Conservation (phyloP, 2,329 filamentous ascomycete genomes). For the Rutstroemia sydowiana region DNA sequence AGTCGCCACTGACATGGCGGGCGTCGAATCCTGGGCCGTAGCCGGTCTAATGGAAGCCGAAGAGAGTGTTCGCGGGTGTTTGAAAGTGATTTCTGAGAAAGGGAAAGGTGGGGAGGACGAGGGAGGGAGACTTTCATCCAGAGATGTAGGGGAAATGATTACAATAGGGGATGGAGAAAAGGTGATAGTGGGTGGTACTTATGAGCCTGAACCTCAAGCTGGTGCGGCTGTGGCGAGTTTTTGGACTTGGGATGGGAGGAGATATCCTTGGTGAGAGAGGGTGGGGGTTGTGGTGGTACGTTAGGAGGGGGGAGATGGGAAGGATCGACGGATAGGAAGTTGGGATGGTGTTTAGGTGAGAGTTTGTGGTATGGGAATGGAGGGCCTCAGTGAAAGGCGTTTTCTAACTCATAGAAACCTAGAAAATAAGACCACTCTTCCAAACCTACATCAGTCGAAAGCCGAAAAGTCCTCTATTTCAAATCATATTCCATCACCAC, state of each 20-base stretch:
- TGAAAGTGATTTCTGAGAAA: not conserved
- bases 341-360: too few species aligned
- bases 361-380: too few species aligned
- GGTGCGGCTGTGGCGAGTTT: not conserved
- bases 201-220: too few species aligned
- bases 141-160: not conserved
- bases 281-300: too few species aligned
- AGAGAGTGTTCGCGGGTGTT: not conserved
- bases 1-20: not conserved
- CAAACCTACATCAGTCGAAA: too few species aligned
- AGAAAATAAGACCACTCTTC: too few species aligned
- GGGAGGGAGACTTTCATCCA: not conserved
- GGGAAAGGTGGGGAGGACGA: not conserved
- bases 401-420: too few species aligned
- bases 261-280: not conserved
- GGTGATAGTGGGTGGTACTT: too few species aligned
- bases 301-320: not conserved
- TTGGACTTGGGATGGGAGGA: slow-evolving; percentile 1
- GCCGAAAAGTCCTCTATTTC: too few species aligned
- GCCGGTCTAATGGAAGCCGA: not conserved
- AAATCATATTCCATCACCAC: too few species aligned
- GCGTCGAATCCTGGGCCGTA: not conserved
- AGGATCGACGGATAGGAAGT: too few species aligned
- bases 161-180: not conserved
- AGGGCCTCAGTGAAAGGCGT: too few species aligned